phyloP scores from a whole-genome alignment of 202 grass and related monocot genomes.

The Digitaria exilis region DNA sequence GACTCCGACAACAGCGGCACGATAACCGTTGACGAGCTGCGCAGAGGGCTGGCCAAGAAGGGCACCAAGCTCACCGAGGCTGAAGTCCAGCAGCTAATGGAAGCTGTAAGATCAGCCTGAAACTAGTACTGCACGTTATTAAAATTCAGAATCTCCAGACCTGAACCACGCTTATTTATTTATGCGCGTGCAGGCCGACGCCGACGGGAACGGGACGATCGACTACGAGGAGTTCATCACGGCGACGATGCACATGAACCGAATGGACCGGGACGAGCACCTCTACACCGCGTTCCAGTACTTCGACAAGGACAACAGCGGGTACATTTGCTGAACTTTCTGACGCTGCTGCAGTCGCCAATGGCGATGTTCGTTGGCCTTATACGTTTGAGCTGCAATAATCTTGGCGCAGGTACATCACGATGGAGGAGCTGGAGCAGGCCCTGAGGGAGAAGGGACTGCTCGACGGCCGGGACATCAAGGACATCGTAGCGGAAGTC shows the following conservation, averaged over 20 bases:
- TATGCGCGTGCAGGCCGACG: conserved; percentile 48
- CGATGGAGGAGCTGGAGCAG: conserved; percentile 69
- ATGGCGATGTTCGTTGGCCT: no score
- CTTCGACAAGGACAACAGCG: conserved; percentile 80
- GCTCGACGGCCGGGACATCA: conserved; percentile 64
- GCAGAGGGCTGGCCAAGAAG: conserved; percentile 61
- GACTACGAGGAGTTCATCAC: conserved; percentile 88
- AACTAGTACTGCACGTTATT: neutral
- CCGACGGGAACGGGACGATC: conserved; percentile 65
- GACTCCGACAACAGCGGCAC: conserved; percentile 68
- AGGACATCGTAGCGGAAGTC: conserved; percentile 64
- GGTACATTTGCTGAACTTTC: neutral
- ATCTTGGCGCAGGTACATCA: conserved; percentile 51
- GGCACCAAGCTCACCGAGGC: conserved; percentile 63
- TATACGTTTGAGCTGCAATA: no score
- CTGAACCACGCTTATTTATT: neutral
- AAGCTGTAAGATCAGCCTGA: conserved; percentile 42
- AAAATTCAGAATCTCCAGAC: neutral
- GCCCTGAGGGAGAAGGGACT: conserved; percentile 64
- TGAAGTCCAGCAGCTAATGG: conserved; percentile 67
- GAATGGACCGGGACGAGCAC: conserved; percentile 70
- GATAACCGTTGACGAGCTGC: conserved; percentile 60
- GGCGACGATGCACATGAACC: conserved; percentile 72
- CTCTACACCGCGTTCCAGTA: conserved; percentile 71
- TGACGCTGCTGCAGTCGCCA: neutral